These are phyloP conservation scores for Balakata baccata DNA, from an alignment of 345 rosid genomes.

Conservation along the genomic window DNA sequence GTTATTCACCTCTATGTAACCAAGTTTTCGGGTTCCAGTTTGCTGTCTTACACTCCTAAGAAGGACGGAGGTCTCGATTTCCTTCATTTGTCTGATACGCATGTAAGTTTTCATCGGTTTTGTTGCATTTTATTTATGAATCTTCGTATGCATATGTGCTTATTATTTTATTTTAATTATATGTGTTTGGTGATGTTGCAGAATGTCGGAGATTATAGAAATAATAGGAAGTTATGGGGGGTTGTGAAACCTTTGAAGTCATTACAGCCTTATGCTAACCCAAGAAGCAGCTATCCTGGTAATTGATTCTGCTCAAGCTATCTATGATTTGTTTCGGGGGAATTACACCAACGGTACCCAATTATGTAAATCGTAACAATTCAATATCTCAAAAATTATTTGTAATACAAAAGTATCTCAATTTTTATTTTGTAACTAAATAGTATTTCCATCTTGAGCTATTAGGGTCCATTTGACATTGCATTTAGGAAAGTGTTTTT, in stretches of 20 bases:
- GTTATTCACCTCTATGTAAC: slow-evolving; percentile 78
- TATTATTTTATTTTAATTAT: slow-evolving; percentile 5
- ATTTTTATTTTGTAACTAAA: no score
- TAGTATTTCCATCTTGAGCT: no score
- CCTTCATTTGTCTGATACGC: slow-evolving; percentile 38
- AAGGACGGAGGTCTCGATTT: slow-evolving; percentile 41
- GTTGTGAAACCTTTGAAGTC: slow-evolving; percentile 62
- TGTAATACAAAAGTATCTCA: no score
- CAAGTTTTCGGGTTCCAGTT: slow-evolving; percentile 56
- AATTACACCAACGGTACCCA: no score
- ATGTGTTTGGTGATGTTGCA: slow-evolving; percentile 27
- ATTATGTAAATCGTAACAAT: no score
- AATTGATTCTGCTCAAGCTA: slow-evolving; percentile 26
- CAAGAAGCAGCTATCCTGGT: slow-evolving; percentile 77
- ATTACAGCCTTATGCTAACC: slow-evolving; percentile 90
- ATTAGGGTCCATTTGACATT: no score
- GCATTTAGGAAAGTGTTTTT: no score
- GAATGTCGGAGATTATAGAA: slow-evolving; percentile 36
- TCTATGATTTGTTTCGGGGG: background rate
- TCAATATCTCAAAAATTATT: no score
- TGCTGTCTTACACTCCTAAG: slow-evolving; percentile 51
- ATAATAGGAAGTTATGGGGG: slow-evolving; percentile 69
- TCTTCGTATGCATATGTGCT: background rate
- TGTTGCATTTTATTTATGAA: background rate
- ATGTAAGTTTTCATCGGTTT: slow-evolving; percentile 32